Conservation (phyloP, 768 basidiomycete genomes). For the Tylopilus plumbeoviolaceoides region DNA sequence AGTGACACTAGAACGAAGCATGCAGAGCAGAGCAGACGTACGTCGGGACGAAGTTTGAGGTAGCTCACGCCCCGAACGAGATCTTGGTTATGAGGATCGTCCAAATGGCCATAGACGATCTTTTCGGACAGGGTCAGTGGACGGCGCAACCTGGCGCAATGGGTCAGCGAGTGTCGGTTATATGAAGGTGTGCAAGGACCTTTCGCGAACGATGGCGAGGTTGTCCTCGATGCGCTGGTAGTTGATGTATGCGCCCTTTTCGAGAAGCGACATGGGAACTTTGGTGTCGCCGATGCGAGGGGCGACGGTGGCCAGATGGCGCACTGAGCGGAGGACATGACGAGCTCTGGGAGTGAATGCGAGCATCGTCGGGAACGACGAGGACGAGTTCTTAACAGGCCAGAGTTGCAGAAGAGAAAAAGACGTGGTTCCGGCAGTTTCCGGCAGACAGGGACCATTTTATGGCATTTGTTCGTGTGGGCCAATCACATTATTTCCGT, state of each 20-base stretch:
- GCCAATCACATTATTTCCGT: slow-evolving; percentile 20
- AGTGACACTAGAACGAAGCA: background rate
- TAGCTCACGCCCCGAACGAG: slow-evolving; percentile 91
- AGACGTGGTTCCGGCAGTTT: slow-evolving; percentile 23
- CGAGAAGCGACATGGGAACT: slow-evolving; percentile 84
- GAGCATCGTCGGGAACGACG: slow-evolving; percentile 52
- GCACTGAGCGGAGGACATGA: slow-evolving; percentile 47
- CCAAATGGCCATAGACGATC: slow-evolving; percentile 96
- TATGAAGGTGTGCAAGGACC: slow-evolving; percentile 42
- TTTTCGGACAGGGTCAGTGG: slow-evolving; percentile 95
- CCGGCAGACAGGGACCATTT: slow-evolving; percentile 16
- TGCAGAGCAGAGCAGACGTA: slow-evolving; percentile 38
- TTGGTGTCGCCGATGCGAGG: slow-evolving; percentile 85
- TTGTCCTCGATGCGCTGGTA: slow-evolving; percentile 98
- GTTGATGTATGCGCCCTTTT: slow-evolving; percentile 83
- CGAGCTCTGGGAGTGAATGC: slow-evolving; percentile 52
- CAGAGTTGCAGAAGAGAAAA: no score
- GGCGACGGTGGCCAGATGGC: slow-evolving; percentile 75
- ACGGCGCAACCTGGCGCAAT: slow-evolving; percentile 62
- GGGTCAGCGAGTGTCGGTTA: background rate
- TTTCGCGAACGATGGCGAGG: slow-evolving; percentile 78
- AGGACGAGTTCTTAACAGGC: no score
- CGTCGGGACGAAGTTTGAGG: slow-evolving; percentile 96
- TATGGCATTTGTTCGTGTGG: background rate
- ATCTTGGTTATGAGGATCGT: slow-evolving; percentile 88